A percentile compares a stretch with the other conserved stretches of the same genome.
phyloP scores from a whole-genome alignment of 2,329 filamentous ascomycete genomes.

The Diaporthe sp. region DNA sequence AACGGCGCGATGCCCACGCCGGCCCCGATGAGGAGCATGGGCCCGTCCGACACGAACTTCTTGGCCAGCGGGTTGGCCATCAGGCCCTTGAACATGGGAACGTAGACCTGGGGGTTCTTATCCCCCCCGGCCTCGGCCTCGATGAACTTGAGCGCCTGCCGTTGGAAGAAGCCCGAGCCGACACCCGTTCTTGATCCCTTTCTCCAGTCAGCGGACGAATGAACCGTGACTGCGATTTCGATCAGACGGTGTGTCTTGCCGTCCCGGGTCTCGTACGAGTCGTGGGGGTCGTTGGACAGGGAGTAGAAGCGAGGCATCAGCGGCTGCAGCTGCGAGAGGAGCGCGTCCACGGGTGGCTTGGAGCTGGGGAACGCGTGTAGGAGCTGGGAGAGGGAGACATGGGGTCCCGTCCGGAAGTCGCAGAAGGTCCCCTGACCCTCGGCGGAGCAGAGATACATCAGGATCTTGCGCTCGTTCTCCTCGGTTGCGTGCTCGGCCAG shows the following conservation, averaged over 20 bases:
- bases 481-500: slow-evolving; percentile 87
- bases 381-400: slow-evolving; percentile 87
- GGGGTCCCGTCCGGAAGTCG: slow-evolving; percentile 89
- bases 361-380: slow-evolving; percentile 92
- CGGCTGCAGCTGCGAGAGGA: slow-evolving; percentile 83
- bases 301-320: slow-evolving; percentile 99
- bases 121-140: slow-evolving; percentile 72
- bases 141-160: slow-evolving; percentile 79
- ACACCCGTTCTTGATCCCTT: slow-evolving; percentile 81
- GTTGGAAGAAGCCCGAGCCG: slow-evolving; percentile 93
- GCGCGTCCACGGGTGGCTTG: slow-evolving; percentile 84
- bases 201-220: slow-evolving; percentile 85
- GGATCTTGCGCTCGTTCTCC: slow-evolving; percentile 86
- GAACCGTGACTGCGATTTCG: slow-evolving; percentile 96
- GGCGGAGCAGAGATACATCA: slow-evolving; percentile 85
- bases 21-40: slow-evolving; percentile 97
- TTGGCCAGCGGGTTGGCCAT: slow-evolving; percentile 97
- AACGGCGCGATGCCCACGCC: slow-evolving; percentile 98
- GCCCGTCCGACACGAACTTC: slow-evolving; percentile 92
- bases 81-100: slow-evolving; percentile 98
- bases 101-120: slow-evolving; percentile 70
- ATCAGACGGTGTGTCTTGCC: slow-evolving; percentile 81
- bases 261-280: slow-evolving; percentile 75
- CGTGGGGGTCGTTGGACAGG: slow-evolving; percentile 93
- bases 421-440: slow-evolving; percentile 95